These are phyloP conservation scores for Phytophthora quininea DNA, from an alignment of 352 stramenopile species.

Conservation along the genomic window DNA sequence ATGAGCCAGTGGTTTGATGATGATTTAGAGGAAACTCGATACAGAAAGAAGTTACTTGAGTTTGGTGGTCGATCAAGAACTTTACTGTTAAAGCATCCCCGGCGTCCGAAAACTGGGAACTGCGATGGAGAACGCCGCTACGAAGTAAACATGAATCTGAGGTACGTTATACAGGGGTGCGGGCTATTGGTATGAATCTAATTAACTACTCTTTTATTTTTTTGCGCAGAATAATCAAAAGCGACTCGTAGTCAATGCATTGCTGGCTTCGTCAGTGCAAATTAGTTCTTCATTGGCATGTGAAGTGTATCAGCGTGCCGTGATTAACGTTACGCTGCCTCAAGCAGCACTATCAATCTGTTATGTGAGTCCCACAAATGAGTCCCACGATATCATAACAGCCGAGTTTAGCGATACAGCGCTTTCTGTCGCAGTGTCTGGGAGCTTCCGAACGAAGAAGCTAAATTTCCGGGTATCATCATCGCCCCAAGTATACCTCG, in stretches of 20 bases:
- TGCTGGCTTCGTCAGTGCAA: constrained; percentile 74
- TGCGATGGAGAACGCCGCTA: constrained; percentile 74
- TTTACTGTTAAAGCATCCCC: constrained; percentile 36
- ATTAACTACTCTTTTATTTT: constrained; percentile 12
- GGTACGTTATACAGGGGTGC: constrained; percentile 30
- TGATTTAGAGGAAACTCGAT: constrained; percentile 53
- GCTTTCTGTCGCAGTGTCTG: constrained; percentile 37
- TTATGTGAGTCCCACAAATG: constrained; percentile 46
- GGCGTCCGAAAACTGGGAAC: constrained; percentile 78
- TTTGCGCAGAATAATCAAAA: constrained; percentile 61
- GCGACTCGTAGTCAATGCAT: constrained; percentile 65
- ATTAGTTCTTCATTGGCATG: constrained; percentile 51
- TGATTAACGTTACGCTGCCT: constrained; percentile 40
- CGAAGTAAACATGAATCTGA: constrained; percentile 59
- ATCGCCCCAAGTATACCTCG: constrained; percentile 59
- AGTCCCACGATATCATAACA: constrained; percentile 65
- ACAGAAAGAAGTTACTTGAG: constrained; percentile 50
- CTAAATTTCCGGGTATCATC: constrained; percentile 49
- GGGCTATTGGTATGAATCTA: neutral
- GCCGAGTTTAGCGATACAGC: constrained; percentile 51
- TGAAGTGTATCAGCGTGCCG: constrained; percentile 48
- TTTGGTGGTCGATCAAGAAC: constrained; percentile 40
- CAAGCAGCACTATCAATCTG: constrained; percentile 45
- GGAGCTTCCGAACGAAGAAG: constrained; percentile 18
- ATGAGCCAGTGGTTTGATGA: constrained; percentile 79